Conservation (phyloP, 495 filamentous ascomycete species). For the Penicillium diatomitis region DNA sequence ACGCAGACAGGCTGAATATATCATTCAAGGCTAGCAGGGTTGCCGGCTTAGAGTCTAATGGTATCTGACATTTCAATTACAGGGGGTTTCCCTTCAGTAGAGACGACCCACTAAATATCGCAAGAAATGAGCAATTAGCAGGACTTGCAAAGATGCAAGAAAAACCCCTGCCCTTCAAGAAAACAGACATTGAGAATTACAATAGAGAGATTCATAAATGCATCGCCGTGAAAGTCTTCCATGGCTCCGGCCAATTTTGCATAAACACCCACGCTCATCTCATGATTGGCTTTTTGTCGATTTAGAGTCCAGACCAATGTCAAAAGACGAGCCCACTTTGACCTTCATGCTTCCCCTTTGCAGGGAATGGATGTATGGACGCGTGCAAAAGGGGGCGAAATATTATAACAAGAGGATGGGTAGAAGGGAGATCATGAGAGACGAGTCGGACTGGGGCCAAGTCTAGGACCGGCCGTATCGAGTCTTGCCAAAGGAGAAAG, state of each 20-base stretch:
- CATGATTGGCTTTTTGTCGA: slow-evolving; percentile 5
- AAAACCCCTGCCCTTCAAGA: slow-evolving; percentile 5
- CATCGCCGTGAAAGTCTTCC: slow-evolving; percentile 6
- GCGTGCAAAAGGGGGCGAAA: slow-evolving; percentile 1
- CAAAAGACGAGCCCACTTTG: slow-evolving; percentile 8
- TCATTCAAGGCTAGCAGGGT: slow-evolving; percentile 8
- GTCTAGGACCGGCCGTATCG: slow-evolving; percentile 50
- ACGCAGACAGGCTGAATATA: background rate
- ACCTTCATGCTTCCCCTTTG: background rate
- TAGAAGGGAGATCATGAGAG: too few relatives aligned
- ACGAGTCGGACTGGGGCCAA: too few relatives aligned
- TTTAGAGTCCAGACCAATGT: too few relatives aligned
- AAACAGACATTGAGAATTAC: slow-evolving; percentile 8
- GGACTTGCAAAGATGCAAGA: slow-evolving; percentile 1
- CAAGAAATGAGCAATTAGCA: slow-evolving; percentile 4
- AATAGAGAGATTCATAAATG: slow-evolving; percentile 15
- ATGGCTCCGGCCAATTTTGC: slow-evolving; percentile 1
- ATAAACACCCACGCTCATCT: slow-evolving; percentile 4
- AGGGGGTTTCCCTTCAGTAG: background rate
- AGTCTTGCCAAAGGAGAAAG: slow-evolving; percentile 88
- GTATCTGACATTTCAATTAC: slow-evolving; percentile 20
- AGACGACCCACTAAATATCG: too few relatives aligned
- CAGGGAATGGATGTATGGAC: slow-evolving; percentile 6
- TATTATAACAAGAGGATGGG: background rate
- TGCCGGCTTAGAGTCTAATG: slow-evolving; percentile 17